Evolutionary conservation across 202 grass and related monocot species (phyloP).

Genomic region (Zoysia matrella): DNA sequence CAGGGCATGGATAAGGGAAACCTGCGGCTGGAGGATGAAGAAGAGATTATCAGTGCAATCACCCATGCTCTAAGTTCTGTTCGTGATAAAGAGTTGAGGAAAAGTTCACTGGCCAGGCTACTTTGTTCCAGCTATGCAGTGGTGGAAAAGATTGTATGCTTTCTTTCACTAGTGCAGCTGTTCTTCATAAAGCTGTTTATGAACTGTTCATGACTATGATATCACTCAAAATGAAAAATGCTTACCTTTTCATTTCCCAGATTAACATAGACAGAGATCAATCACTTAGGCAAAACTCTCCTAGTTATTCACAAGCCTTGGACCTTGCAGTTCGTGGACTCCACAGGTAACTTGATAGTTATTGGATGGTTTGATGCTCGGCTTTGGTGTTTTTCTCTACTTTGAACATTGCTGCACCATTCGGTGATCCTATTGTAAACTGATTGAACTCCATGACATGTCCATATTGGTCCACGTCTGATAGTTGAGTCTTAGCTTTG

Average conservation of each 20-base stretch:
- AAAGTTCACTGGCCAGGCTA: conserved; percentile 76
- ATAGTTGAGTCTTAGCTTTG: no score
- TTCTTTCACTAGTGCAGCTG: conserved; percentile 19
- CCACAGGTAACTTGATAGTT: conserved; percentile 61
- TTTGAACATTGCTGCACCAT: neutral
- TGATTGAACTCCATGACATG: neutral
- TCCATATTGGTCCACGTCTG: neutral
- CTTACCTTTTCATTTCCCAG: conserved; percentile 44
- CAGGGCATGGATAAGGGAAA: conserved; percentile 79
- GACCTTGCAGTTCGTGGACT: conserved; percentile 82
- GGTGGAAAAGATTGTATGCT: conserved; percentile 87
- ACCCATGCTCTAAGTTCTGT: conserved; percentile 71
- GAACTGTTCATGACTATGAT: neutral
- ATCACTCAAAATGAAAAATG: conserved; percentile 19
- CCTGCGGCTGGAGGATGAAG: conserved; percentile 83
- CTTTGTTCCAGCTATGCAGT: conserved; percentile 78
- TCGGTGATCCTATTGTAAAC: neutral
- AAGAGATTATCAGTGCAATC: conserved; percentile 82
- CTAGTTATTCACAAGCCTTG: conserved; percentile 62
- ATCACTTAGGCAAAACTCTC: conserved; percentile 68
- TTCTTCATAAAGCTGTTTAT: conserved; percentile 26
- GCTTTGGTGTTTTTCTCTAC: conserved; percentile 28
- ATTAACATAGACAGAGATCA: conserved; percentile 74
- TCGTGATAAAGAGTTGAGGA: conserved; percentile 75
- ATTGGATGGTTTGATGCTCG: conserved; percentile 24